These are phyloP conservation scores for Rhexocercosporidium sp. DNA, from an alignment of 2,329 filamentous ascomycete species.

Conservation along the genomic window DNA sequence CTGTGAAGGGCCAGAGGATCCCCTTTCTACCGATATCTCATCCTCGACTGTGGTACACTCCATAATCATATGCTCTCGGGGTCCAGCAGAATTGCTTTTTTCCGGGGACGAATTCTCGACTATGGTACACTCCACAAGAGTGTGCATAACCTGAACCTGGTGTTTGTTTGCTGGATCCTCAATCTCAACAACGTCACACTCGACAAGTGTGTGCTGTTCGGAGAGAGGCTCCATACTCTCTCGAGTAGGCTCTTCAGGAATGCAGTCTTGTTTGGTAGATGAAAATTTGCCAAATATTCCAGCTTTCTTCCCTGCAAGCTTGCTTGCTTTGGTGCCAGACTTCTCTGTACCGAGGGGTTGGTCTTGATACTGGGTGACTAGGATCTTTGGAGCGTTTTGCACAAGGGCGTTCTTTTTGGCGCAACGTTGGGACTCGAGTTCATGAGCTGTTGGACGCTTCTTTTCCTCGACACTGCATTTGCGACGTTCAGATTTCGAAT, in stretches of 20 bases:
- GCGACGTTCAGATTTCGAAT: not conserved
- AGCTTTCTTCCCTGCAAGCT: not conserved
- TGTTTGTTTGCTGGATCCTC: not conserved
- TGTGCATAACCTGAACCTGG: not conserved
- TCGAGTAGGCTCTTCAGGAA: not conserved
- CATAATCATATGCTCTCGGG: constrained; percentile 2
- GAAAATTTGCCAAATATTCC: constrained; percentile 12
- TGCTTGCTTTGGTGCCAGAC: not conserved
- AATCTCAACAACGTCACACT: not conserved
- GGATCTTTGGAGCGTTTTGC: constrained; percentile 3
- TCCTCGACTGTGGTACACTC: constrained; percentile 6
- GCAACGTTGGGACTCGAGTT: not conserved
- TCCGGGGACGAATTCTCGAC: not conserved
- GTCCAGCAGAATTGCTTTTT: not conserved
- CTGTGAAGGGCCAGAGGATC: not conserved
- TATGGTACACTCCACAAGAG: not conserved
- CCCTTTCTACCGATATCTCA: not conserved
- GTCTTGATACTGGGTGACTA: constrained; percentile 14
- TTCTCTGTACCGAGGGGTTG: not conserved
- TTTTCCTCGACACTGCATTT: not conserved
- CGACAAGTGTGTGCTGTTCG: not conserved
- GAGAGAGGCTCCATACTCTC: constrained; percentile 5
- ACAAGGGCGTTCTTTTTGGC: not conserved
- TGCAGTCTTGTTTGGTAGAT: not conserved
- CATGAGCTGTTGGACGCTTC: not conserved